These are phyloP conservation scores for Pulveroboletus sp. DNA, from an alignment of 768 basidiomycete species.

Conservation along the genomic window DNA sequence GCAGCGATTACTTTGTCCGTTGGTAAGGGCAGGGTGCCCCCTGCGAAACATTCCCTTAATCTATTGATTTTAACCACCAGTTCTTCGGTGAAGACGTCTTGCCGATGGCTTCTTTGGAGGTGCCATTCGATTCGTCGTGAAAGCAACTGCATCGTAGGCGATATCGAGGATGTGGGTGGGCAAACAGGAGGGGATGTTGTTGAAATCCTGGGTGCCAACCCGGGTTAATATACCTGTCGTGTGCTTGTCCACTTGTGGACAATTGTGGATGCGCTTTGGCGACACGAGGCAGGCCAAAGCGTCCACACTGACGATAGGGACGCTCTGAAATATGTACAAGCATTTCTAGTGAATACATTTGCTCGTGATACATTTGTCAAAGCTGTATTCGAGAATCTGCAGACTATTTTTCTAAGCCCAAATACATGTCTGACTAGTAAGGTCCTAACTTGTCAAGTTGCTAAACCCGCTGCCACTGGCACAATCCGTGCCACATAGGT, in stretches of 20 bases:
- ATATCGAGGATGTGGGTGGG: not conserved
- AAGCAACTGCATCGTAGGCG: constrained; percentile 7
- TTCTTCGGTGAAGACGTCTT: constrained; percentile 12
- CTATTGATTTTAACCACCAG: constrained; percentile 12
- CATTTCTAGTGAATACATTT: not conserved
- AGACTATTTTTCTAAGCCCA: not conserved
- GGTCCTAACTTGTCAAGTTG: no score
- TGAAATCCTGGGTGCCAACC: not conserved
- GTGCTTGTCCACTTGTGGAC: constrained; percentile 23
- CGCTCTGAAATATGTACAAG: constrained; percentile 4
- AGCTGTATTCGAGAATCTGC: not conserved
- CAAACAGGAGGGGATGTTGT: not conserved
- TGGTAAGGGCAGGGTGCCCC: constrained; percentile 16
- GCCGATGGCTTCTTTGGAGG: constrained; percentile 11
- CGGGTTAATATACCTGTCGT: constrained; percentile 17
- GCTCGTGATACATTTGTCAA: not conserved
- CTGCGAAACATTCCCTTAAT: constrained; percentile 19
- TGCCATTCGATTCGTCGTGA: constrained; percentile 5
- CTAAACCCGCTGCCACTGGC: not conserved
- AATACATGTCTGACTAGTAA: no score
- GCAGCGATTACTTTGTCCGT: constrained; percentile 12
- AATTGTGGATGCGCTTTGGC: constrained; percentile 23
- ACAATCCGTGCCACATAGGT: not conserved
- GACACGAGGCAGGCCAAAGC: constrained; percentile 27
- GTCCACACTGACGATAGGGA: constrained; percentile 4